Evolutionary conservation across 139 green algal species (phyloP), one percentile per base, ranked within the genome.

Genomic region (Closterium sp.): DNA sequence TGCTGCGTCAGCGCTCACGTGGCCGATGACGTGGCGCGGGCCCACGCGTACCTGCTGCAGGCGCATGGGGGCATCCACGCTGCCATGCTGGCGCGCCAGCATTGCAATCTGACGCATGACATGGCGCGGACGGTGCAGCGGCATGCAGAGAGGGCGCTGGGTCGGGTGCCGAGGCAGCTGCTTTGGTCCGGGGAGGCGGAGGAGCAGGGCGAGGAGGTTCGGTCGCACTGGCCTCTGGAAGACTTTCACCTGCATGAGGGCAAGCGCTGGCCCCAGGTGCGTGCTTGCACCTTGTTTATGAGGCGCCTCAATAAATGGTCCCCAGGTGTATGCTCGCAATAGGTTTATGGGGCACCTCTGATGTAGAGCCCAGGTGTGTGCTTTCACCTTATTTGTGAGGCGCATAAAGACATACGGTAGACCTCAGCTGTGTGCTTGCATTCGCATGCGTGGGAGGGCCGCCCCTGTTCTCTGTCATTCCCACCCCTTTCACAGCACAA

Each of bases 141-240:
- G 85, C 28, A 87, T 31, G 85, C 85, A 31, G 85, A 87, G 85
- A 28, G 28, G 22, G 85, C n/a, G 85, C 28, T 87, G 85, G 85
- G 85, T 21, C n/a, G 85, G 85, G 85, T 87, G 85, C 85, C 85
- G 28, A 30, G 85, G n/a, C 85, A 87, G 85, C n/a, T 87, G n/a
- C 85, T 87, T 30, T 87, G 85, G 85, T 87, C 85, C 9, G 9
- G 22, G 28, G 85, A 30, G 85, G n/a, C 85, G 9, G 28, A 31
- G n/a, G 85, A 87, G 85, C 28, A 30, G 28, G 85, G 85, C 28
- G 85, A 87, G 85, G 85, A 87, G 85, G 85, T 87, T 22, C 85
- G 28, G 22, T 30, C 85, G 85, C 85, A 87, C 85, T 87, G 85
- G 85, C 85, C 85, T 30, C 85, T 87, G n/a, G n/a, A 27, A 87